These are phyloP conservation scores for Cicer pinnatifidum DNA, from an alignment of 306 rosid genomes.

Conservation along the genomic window DNA sequence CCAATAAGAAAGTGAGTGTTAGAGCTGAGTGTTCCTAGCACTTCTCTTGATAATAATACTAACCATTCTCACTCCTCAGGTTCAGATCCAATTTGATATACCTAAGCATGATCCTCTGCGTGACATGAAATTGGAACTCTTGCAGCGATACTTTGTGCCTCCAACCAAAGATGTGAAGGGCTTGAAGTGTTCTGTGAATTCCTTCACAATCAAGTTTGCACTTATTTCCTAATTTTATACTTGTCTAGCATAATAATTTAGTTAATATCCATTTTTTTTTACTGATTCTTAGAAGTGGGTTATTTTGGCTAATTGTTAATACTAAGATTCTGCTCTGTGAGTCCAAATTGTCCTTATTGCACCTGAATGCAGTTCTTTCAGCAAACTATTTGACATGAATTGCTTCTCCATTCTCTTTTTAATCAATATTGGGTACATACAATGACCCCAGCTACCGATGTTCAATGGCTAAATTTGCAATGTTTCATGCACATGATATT, in stretches of 20 bases:
- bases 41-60: background rate
- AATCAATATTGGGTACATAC: background rate
- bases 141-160: conserved; percentile 56
- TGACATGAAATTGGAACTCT: conserved; percentile 63
- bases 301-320: conserved; percentile 16
- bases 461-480: conserved; percentile 20
- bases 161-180: conserved; percentile 42
- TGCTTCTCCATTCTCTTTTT: conserved; percentile 14
- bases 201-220: conserved; percentile 73
- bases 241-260: conserved; percentile 32
- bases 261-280: conserved; percentile 16
- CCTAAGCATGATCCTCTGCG: conserved; percentile 59
- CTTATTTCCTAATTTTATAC: conserved; percentile 39
- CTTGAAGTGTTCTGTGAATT: conserved; percentile 51
- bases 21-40: too few species aligned
- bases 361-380: background rate
- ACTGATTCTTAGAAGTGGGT: conserved; percentile 21
- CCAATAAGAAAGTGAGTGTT: too few species aligned
- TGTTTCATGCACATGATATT: background rate
- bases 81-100: conserved; percentile 58
- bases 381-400: conserved; percentile 22
- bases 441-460: conserved; percentile 1
- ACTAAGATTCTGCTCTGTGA: background rate
- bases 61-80: conserved; percentile 52
- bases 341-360: conserved; percentile 12